phyloP scores from a whole-genome alignment of 176 grass and related monocot species.

The Pontederia crassipes region DNA sequence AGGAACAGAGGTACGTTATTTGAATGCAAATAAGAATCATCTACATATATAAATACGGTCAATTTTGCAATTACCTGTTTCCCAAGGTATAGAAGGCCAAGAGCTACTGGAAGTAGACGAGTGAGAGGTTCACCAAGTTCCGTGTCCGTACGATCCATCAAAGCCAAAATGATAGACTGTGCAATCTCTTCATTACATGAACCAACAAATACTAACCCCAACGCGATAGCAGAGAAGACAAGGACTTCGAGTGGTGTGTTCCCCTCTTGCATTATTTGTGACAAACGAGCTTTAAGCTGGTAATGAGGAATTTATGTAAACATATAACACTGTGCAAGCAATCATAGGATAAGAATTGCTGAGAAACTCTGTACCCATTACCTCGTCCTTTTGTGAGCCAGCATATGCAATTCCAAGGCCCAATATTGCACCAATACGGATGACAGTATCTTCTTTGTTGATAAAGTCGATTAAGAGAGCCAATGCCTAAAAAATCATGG shows the following conservation, averaged over 20 bases:
- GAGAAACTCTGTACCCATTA: slow-evolving; percentile 11
- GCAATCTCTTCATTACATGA: slow-evolving; percentile 99
- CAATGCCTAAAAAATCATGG: slow-evolving; percentile 46
- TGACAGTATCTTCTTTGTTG: slow-evolving; percentile 73
- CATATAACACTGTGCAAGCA: slow-evolving; percentile 4
- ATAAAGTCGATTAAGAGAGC: slow-evolving; percentile 88
- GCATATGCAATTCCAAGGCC: slow-evolving; percentile 96
- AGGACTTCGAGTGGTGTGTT: slow-evolving; percentile 81
- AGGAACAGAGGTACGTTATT: background rate
- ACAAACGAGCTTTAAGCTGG: slow-evolving; percentile 65
- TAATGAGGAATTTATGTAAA: slow-evolving; percentile 24
- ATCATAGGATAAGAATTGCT: background rate
- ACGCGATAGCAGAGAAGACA: slow-evolving; percentile 74
- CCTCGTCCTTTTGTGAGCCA: slow-evolving; percentile 92
- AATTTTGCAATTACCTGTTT: slow-evolving; percentile 52
- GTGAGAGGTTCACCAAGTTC: slow-evolving; percentile 75
- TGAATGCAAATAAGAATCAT: too few relatives aligned
- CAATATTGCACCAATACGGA: slow-evolving; percentile 84
- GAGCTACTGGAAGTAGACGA: slow-evolving; percentile 76
- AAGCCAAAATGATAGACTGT: slow-evolving; percentile 76
- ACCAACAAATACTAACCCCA: slow-evolving; percentile 89
- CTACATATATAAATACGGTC: background rate
- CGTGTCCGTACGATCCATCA: slow-evolving; percentile 81
- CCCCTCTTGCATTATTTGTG: slow-evolving; percentile 57
- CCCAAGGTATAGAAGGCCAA: slow-evolving; percentile 95